These are phyloP conservation scores for Chalciporus piperatoides DNA, from an alignment of 1,284 basidiomycete species.

Conservation along the genomic window DNA sequence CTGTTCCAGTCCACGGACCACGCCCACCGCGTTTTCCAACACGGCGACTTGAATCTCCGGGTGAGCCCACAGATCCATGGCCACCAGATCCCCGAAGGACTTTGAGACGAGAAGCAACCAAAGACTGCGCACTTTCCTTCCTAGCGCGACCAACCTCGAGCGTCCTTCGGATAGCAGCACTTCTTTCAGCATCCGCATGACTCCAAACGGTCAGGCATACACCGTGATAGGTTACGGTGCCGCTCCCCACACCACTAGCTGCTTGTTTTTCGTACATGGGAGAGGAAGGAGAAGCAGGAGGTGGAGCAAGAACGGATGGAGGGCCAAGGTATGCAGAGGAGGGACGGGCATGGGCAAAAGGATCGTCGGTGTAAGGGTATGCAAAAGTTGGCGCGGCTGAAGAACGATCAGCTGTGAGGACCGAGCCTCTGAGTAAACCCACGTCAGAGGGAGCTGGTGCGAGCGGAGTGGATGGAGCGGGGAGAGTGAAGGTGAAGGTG, in stretches of 20 bases:
- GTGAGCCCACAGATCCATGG: no score
- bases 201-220: slow-evolving; percentile 93
- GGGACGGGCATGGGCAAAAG: slow-evolving; percentile 64
- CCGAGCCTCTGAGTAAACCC: slow-evolving; percentile 70
- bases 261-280: slow-evolving; percentile 40
- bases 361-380: slow-evolving; percentile 70
- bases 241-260: slow-evolving; percentile 33
- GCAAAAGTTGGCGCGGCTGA: slow-evolving; percentile 59
- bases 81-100: slow-evolving; percentile 53
- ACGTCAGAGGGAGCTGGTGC: slow-evolving; percentile 56
- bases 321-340: slow-evolving; percentile 77
- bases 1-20: slow-evolving; percentile 65
- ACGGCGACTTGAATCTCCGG: slow-evolving; percentile 52
- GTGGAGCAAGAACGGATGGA: slow-evolving; percentile 50
- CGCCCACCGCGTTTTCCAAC: slow-evolving; percentile 53
- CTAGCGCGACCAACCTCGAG: slow-evolving; percentile 72
- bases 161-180: slow-evolving; percentile 75
- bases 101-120: slow-evolving; percentile 63
- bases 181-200: slow-evolving; percentile 84
- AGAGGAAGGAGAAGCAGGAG: slow-evolving; percentile 38
- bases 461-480: slow-evolving; percentile 66
- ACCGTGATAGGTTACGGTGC: slow-evolving; percentile 77
- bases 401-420: slow-evolving; percentile 58
- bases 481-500: slow-evolving; percentile 84
- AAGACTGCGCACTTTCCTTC: slow-evolving; percentile 73